phyloP scores from a whole-genome alignment of 78 protist species.

The Dictyostelium intermedium region DNA sequence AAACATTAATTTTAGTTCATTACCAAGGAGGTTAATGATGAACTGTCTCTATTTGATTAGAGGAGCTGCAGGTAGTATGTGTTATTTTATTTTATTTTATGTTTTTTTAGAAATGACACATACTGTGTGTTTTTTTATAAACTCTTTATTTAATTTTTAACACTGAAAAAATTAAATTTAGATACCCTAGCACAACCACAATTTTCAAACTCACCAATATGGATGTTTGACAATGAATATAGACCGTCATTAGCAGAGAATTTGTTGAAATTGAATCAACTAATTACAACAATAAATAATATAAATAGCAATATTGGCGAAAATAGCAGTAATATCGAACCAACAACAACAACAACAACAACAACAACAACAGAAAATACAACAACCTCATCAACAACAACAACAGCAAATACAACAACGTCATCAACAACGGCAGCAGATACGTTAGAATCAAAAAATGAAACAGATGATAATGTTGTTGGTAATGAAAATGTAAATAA shows the following conservation, averaged over 20 bases:
- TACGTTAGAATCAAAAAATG: not conserved
- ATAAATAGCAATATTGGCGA: not conserved
- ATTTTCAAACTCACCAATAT: conserved; percentile 46
- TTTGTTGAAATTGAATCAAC: not conserved
- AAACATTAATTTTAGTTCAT: conserved; percentile 11
- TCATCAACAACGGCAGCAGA: not conserved
- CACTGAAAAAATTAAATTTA: not conserved
- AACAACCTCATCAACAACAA: not conserved
- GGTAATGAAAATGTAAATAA: not conserved
- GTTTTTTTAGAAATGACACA: no score
- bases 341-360: not conserved
- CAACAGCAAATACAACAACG: not conserved
- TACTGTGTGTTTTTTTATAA: no score
- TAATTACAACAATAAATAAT: not conserved
- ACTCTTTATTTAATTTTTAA: no score
- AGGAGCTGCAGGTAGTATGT: conserved; percentile 54
- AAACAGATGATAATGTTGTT: not conserved
- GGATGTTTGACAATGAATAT: conserved; percentile 76
- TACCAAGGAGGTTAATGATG: conserved; percentile 55
- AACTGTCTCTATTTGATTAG: conserved; percentile 72
- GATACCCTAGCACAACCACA: conserved; percentile 34
- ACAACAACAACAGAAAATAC: not conserved
- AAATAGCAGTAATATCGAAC: not conserved
- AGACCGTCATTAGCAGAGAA: conserved; percentile 38
- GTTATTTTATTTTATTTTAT: not conserved